phyloP scores from a whole-genome alignment of 2,329 filamentous ascomycete genomes.

The Arthrobotrys sphaeroides region DNA sequence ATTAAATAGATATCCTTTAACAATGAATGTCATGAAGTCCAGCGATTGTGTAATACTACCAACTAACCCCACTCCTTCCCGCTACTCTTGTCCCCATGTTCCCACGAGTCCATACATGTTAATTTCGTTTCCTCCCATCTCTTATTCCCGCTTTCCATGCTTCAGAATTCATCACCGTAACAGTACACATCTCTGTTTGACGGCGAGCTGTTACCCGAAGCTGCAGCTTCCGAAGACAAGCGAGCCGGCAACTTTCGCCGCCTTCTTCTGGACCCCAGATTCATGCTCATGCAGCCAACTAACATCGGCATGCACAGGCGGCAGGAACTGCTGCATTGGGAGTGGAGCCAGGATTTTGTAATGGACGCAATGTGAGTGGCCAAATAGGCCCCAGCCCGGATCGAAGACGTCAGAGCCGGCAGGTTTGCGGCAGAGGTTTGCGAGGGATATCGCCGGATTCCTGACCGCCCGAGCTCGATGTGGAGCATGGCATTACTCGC shows the following conservation, averaged over 20 bases:
- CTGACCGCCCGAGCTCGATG: conserved; percentile 9
- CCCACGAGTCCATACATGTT: no score
- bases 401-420: conserved; percentile 51
- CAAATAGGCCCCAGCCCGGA: conserved; percentile 17
- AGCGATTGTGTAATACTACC: no score
- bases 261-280: conserved; percentile 32
- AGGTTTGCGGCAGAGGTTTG: conserved; percentile 51
- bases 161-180: no score
- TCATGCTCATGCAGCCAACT: conserved; percentile 10
- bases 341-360: conserved; percentile 41
- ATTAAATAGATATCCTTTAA: neutral
- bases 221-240: conserved; percentile 32
- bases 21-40: neutral
- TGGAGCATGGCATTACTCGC: conserved; percentile 54
- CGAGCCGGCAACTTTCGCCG: conserved; percentile 43
- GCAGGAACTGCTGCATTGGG: conserved; percentile 34
- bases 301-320: conserved; percentile 29
- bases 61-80: no score
- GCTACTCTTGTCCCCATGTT: no score
- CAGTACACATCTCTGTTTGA: conserved; percentile 12
- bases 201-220: conserved; percentile 44
- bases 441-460: conserved; percentile 55
- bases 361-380: conserved; percentile 42
- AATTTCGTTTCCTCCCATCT: no score
- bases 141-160: no score